Conservation (phyloP, 805 yeast species). For the Barnettozyma botsteinii region DNA sequence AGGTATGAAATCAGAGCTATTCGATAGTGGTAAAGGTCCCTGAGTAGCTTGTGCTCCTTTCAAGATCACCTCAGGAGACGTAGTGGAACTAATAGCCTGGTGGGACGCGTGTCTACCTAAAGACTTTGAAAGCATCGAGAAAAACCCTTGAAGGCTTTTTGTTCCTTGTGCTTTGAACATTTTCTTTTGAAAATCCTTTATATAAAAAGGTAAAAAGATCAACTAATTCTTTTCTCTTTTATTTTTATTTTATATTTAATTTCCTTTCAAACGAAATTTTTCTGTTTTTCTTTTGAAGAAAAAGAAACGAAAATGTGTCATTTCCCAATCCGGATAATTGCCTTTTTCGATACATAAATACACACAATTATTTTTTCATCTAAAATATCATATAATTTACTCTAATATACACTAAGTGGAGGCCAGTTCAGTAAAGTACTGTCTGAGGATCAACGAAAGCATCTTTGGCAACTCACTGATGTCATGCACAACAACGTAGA, state of each 20-base stretch:
- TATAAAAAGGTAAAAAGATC: too few relatives aligned
- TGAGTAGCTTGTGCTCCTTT: not conserved
- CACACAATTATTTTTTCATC: too few relatives aligned
- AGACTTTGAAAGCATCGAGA: not conserved
- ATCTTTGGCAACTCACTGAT: slow-evolving; percentile 88
- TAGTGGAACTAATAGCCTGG: not conserved
- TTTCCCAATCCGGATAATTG: not conserved
- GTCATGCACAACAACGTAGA: slow-evolving; percentile 87
- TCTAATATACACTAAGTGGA: slow-evolving; percentile 19
- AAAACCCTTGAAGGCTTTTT: not conserved
- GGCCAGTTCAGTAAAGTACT: slow-evolving; percentile 77
- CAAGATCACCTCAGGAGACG: not conserved
- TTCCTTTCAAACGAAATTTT: slow-evolving; percentile 1
- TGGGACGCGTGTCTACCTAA: not conserved
- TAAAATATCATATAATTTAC: slow-evolving; percentile 3
- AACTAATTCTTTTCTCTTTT: not conserved
- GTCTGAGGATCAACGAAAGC: slow-evolving; percentile 83
- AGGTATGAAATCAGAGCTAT: not conserved
- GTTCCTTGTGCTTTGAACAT: not conserved
- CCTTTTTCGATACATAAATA: not conserved
- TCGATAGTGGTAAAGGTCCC: not conserved
- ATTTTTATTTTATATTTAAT: not conserved
- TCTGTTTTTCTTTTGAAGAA: too few relatives aligned
- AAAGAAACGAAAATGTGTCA: slow-evolving; percentile 2
- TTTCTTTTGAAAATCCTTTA: too few relatives aligned